A percentile compares a stretch with the other conserved stretches of the same genome.
These are phyloP conservation scores for Cucumis melo DNA, from an alignment of 306 rosid species.

Conservation along the genomic window DNA sequence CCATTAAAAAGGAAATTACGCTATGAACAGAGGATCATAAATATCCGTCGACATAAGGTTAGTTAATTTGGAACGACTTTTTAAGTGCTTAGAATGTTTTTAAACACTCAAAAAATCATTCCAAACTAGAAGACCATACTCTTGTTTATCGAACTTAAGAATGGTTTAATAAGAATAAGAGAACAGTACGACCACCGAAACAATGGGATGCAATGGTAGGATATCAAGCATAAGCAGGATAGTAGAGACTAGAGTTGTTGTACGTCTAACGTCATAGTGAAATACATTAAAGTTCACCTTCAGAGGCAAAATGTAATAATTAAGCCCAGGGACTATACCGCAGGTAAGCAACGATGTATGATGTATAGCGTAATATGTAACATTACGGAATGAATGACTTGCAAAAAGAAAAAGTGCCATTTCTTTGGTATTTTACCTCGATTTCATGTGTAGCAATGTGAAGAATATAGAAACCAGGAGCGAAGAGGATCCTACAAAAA, in stretches of 20 bases:
- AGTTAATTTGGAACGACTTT: no score
- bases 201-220: not conserved
- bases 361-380: not conserved
- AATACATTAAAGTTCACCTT: not conserved
- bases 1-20: not conserved
- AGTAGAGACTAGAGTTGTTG: not conserved
- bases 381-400: not conserved
- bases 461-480: slow-evolving; percentile 54
- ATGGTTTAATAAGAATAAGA: not conserved
- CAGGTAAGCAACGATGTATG: not conserved
- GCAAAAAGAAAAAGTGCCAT: not conserved
- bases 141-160: not conserved
- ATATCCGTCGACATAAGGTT: not conserved
- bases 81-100: no score
- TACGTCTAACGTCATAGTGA: not conserved
- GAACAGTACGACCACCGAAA: not conserved
- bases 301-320: not conserved
- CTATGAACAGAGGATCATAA: no score
- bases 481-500: slow-evolving; percentile 54
- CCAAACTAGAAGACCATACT: no score
- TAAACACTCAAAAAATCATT: no score
- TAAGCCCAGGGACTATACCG: not conserved
- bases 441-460: slow-evolving; percentile 67
- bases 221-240: not conserved
- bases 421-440: slow-evolving; percentile 32